These are phyloP conservation scores for Perilla frutescens DNA, from an alignment of 257 asterid genomes.

Conservation along the genomic window DNA sequence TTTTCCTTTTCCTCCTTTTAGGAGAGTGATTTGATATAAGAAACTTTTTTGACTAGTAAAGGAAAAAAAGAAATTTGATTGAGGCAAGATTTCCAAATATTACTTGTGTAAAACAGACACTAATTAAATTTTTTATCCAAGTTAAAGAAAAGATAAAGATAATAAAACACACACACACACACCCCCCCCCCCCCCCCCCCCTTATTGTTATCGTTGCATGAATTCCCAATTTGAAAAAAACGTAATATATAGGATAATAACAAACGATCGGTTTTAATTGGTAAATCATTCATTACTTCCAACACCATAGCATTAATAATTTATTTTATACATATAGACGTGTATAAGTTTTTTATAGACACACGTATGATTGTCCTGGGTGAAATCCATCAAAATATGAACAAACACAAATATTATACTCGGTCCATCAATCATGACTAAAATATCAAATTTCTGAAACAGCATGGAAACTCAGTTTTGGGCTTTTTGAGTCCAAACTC, in stretches of 20 bases:
- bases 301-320: no score
- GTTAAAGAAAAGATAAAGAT: neutral
- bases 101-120: neutral
- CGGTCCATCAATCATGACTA: neutral
- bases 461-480: constrained; percentile 36
- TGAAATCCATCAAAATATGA: neutral
- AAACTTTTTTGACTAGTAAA: constrained; percentile 14
- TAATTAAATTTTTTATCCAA: neutral
- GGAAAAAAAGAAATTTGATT: neutral
- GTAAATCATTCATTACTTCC: no score
- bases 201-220: neutral
- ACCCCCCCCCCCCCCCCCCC: no score
- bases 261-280: no score
- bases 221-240: neutral
- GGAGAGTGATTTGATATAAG: neutral
- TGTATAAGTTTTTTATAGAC: no score
- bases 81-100: neutral
- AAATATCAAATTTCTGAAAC: constrained; percentile 4
- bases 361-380: no score
- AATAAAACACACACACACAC: neutral
- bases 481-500: constrained; percentile 24
- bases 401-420: neutral
- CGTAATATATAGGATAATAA: no score
- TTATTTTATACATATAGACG: no score
- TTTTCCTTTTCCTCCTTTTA: neutral